These are phyloP conservation scores for Suhomyces sp. DNA, from an alignment of 805 yeast genomes.

Conservation along the genomic window DNA sequence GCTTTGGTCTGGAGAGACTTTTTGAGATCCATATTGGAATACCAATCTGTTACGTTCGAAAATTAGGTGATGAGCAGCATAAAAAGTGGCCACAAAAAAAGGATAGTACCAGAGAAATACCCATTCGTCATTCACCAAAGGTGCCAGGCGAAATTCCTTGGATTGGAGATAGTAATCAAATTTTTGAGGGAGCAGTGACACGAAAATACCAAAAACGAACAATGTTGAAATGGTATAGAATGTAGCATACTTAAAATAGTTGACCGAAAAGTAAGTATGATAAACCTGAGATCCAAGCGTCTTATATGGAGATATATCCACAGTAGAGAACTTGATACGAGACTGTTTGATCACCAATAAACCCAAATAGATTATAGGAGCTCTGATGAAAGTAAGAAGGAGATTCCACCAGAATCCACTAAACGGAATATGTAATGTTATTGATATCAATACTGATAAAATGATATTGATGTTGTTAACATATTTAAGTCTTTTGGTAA, in stretches of 20 bases:
- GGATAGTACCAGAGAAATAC: constrained; percentile 49
- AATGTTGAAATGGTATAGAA: constrained; percentile 25
- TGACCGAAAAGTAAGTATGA: constrained; percentile 18
- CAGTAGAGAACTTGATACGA: constrained; percentile 26
- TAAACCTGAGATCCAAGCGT: constrained; percentile 34
- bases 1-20: constrained; percentile 39
- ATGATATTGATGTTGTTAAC: constrained; percentile 31
- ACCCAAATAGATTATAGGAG: constrained; percentile 32
- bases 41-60: constrained; percentile 56
- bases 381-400: constrained; percentile 22
- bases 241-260: constrained; percentile 16
- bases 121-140: constrained; percentile 42
- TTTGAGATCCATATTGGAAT: constrained; percentile 44
- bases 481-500: constrained; percentile 34
- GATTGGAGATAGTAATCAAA: constrained; percentile 32
- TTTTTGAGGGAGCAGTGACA: constrained; percentile 27
- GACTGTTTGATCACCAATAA: constrained; percentile 26
- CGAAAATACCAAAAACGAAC: constrained; percentile 23
- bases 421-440: constrained; percentile 27
- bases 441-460: constrained; percentile 24
- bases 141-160: constrained; percentile 39
- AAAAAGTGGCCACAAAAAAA: constrained; percentile 40
- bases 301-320: constrained; percentile 30
- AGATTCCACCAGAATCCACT: constrained; percentile 33
- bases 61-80: constrained; percentile 50